Base-by-base conservation (phyloP, 2,329 filamentous ascomycete genomes). In the Fusarium foetens region DNA sequence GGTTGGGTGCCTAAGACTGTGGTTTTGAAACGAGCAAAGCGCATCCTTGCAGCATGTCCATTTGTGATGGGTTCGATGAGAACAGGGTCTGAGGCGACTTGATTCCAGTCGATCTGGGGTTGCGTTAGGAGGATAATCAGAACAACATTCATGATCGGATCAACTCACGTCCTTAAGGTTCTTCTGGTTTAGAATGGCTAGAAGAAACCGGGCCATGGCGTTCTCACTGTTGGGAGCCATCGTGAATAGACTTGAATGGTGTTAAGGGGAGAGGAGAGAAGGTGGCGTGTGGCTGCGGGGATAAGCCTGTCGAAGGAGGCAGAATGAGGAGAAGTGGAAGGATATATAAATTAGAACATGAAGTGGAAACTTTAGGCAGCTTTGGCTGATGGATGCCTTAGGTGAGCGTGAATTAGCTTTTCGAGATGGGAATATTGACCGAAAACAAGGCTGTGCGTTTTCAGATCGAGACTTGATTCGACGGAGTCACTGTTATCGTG, bases 1-100 rank as follows among this genome's bases (percentile, higher is more conserved):
- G 87, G 84, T 74, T 87, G 83, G 45, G 83, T 79, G 31, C 85
- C 85, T 13, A 84, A 77, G 75, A 89, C 83, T 16, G 84, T 80
- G 14, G 81, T 76, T 33, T 82, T 81, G 76, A 89, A 89, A 39
- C 88, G 84, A 19, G 87, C 86, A 77, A 86, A 90, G 60, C 88
- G 83, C 88, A 90, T 90, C 52, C 88, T 85, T 36, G 88, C 88
- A 35, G 88, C 88, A 78, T 90, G 88, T 48, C 88, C 88, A 75
- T 90, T 90, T 69, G 86, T 84, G 66, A 90, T 89, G 72, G 84
- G 82, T 54, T 88, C 83, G 29, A 84, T 70, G 14, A 90, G 82
- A 52, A 88, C 83, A 25, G 87, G 86, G 66, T 89, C 86, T 39
- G 82, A 78, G 58, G 88, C 88, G 48, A 90, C 88, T 76, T 84